A percentile compares a stretch with the other conserved stretches of the same genome.
phyloP scores from a whole-genome alignment of 2,329 filamentous ascomycete genomes.

The Cladosporium sp. region DNA sequence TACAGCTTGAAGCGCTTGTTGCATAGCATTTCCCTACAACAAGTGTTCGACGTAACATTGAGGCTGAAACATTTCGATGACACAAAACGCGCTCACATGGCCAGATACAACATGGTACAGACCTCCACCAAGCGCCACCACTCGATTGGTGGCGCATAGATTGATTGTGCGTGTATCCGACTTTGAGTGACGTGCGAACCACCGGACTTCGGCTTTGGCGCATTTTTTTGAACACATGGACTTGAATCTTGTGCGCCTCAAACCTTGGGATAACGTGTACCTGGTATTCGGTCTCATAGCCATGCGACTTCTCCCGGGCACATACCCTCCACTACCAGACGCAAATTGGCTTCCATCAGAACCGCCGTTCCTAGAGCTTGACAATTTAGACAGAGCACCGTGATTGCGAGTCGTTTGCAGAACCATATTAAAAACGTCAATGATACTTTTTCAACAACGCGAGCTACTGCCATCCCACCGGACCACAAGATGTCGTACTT shows the following conservation, averaged over 20 bases:
- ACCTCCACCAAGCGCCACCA: not conserved
- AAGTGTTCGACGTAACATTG: not conserved
- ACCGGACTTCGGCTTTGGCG: constrained; percentile 16
- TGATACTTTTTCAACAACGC: not conserved
- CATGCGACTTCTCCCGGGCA: not conserved
- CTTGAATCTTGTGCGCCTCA: not conserved
- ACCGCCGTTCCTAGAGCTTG: not conserved
- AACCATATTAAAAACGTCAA: too few species aligned
- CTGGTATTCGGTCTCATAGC: not conserved
- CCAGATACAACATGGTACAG: not conserved
- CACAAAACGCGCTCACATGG: not conserved
- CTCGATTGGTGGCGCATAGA: not conserved
- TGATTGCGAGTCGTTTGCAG: not conserved
- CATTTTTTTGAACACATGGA: constrained; percentile 2
- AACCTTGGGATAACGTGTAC: not conserved
- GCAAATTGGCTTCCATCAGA: not conserved
- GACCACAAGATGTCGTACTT: constrained; percentile 1
- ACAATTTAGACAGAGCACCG: not conserved
- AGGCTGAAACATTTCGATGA: not conserved
- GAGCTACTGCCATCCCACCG: not conserved
- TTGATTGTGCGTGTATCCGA: not conserved
- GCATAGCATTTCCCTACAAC: not conserved
- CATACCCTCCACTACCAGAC: not conserved
- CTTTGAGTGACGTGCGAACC: not conserved
- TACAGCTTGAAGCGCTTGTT: not conserved